Conservation (phyloP, 805 yeast species). For the Candida nonsorbophila region DNA sequence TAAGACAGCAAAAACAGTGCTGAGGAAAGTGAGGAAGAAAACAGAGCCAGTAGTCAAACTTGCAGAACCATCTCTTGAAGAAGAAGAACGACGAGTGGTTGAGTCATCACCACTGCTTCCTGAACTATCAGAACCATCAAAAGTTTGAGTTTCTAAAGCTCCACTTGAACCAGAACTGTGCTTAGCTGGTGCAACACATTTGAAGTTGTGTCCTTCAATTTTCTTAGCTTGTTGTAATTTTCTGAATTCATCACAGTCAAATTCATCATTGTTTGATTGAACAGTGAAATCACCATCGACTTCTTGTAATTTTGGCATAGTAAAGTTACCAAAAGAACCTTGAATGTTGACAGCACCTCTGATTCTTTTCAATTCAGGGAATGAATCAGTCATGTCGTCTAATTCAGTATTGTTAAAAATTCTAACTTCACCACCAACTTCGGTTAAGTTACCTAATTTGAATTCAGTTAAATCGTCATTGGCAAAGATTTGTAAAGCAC, state of each 20-base stretch:
- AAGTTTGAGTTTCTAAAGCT: slow-evolving; percentile 14
- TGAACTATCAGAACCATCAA: slow-evolving; percentile 12
- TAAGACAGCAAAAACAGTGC: slow-evolving; percentile 22
- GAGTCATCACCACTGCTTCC: slow-evolving; percentile 12
- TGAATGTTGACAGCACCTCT: slow-evolving; percentile 36
- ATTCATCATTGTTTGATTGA: slow-evolving; percentile 28
- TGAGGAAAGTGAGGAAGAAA: slow-evolving; percentile 17
- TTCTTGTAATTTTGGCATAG: slow-evolving; percentile 29
- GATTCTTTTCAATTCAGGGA: slow-evolving; percentile 23
- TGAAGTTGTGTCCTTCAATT: slow-evolving; percentile 41
- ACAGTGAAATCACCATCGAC: slow-evolving; percentile 40
- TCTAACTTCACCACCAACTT: slow-evolving; percentile 37
- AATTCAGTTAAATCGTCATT: slow-evolving; percentile 35
- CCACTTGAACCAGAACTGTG: slow-evolving; percentile 12
- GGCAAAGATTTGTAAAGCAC: slow-evolving; percentile 35
- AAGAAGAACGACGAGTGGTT: slow-evolving; percentile 13
- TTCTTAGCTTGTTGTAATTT: slow-evolving; percentile 22
- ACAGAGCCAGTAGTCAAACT: slow-evolving; percentile 12
- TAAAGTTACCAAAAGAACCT: slow-evolving; percentile 35
- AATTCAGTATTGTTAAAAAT: slow-evolving; percentile 37
- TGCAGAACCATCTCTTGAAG: slow-evolving; percentile 17
- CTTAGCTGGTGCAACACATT: slow-evolving; percentile 31
- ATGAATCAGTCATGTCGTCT: slow-evolving; percentile 23
- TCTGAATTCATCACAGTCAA: slow-evolving; percentile 31
- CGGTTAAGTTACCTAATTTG: slow-evolving; percentile 20